phyloP scores from a whole-genome alignment of 768 basidiomycete genomes.

The Pisolithus albus region DNA sequence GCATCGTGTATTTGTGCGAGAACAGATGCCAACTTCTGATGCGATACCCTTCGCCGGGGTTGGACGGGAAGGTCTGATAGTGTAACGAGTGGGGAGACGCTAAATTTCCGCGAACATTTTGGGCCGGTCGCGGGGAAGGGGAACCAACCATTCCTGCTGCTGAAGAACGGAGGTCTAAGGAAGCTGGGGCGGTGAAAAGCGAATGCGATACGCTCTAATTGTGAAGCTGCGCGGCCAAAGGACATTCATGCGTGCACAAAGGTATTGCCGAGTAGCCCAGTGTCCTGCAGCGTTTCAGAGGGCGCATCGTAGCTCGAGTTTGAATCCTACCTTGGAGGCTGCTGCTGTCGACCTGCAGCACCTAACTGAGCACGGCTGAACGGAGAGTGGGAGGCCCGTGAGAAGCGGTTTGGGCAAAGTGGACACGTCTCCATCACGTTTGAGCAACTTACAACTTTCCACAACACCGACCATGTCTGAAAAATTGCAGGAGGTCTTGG shows the following conservation, averaged over 20 bases:
- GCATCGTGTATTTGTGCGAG: slow-evolving; percentile 19
- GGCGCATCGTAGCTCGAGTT: too few species aligned
- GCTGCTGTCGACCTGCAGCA: neutral
- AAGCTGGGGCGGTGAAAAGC: slow-evolving; percentile 18
- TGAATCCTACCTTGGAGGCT: neutral
- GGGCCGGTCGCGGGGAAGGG: slow-evolving; percentile 9
- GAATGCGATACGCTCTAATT: slow-evolving; percentile 23
- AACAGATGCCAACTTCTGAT: slow-evolving; percentile 15
- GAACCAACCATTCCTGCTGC: slow-evolving; percentile 6
- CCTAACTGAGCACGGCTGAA: too few species aligned
- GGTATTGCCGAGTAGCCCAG: slow-evolving; percentile 6
- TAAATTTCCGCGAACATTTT: slow-evolving; percentile 14
- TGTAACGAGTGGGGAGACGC: slow-evolving; percentile 6
- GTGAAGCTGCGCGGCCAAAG: slow-evolving; percentile 34
- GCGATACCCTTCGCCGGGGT: slow-evolving; percentile 8
- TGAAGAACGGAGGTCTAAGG: neutral
- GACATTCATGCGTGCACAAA: slow-evolving; percentile 56
- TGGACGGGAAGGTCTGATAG: neutral
- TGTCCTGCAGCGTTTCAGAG: neutral
- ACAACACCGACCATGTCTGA: slow-evolving; percentile 65
- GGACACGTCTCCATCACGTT: slow-evolving; percentile 27
- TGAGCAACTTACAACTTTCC: slow-evolving; percentile 7
- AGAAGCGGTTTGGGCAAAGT: slow-evolving; percentile 10
- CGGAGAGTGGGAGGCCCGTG: slow-evolving; percentile 13
- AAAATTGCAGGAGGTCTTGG: slow-evolving; percentile 82